Percentiles rank a stretch among this genome's conserved stretches.
phyloP scores from a whole-genome alignment of 179 eudicot genomes.

The Silene coronaria region DNA sequence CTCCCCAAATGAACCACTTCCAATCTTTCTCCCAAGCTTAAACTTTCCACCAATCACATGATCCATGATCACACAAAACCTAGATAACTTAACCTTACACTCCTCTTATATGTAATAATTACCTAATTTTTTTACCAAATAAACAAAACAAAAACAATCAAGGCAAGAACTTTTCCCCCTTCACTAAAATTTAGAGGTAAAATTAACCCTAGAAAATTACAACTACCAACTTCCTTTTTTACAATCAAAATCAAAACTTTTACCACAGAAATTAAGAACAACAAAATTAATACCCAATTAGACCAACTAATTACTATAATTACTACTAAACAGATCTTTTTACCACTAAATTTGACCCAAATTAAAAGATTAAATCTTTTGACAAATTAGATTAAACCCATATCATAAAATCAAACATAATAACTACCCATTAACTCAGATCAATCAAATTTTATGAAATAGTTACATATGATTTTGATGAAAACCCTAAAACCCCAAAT shows the following conservation, averaged over 20 bases:
- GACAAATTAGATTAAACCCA: slow-evolving; percentile 18
- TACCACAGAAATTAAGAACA: slow-evolving; percentile 14
- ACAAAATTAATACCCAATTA: slow-evolving; percentile 25
- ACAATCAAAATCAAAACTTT: not conserved
- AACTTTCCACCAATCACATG: slow-evolving; percentile 79
- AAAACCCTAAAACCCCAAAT: slow-evolving; percentile 24
- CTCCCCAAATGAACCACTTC: slow-evolving; percentile 96
- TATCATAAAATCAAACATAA: slow-evolving; percentile 1
- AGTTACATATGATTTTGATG: not conserved
- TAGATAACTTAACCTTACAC: slow-evolving; percentile 8
- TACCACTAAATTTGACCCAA: slow-evolving; percentile 11
- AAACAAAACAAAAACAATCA: not conserved
- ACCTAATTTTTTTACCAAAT: not conserved
- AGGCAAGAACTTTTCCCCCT: slow-evolving; percentile 21
- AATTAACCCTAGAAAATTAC: slow-evolving; percentile 14
- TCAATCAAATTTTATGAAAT: slow-evolving; percentile 21
- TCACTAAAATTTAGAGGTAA: slow-evolving; percentile 39
- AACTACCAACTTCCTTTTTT: not conserved
- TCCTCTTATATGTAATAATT: not conserved
- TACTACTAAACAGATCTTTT: slow-evolving; percentile 16
- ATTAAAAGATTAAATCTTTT: not conserved
- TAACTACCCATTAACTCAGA: slow-evolving; percentile 22
- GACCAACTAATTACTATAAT: slow-evolving; percentile 21
- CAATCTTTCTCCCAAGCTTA: slow-evolving; percentile 90
- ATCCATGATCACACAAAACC: slow-evolving; percentile 46